A percentile compares a stretch with the other conserved stretches of the same genome.
These are phyloP conservation scores for Grosmannia huntii DNA, from an alignment of 2,329 filamentous ascomycete genomes.

Conservation along the genomic window DNA sequence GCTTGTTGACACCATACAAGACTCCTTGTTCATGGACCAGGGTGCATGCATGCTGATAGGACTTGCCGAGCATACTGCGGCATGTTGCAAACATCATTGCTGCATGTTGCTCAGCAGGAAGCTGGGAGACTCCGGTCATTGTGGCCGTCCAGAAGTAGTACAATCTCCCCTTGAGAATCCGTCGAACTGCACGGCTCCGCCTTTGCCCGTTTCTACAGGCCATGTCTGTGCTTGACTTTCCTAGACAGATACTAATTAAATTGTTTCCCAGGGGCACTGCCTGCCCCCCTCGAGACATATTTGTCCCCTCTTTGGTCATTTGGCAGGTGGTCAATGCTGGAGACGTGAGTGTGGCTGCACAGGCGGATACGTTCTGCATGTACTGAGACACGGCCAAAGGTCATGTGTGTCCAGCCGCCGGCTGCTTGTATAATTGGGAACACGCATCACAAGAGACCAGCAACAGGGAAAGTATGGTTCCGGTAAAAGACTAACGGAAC, in stretches of 20 bases:
- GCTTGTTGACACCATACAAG: slow-evolving; percentile 11
- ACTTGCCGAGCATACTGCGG: neutral
- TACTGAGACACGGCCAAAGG: neutral
- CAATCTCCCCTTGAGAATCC: neutral
- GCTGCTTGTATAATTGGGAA: neutral
- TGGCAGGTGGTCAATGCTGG: neutral
- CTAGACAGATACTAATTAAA: neutral
- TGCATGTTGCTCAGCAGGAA: neutral
- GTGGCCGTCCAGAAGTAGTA: neutral
- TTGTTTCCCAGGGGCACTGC: neutral
- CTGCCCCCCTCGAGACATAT: neutral
- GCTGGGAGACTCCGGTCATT: neutral
- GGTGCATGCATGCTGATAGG: neutral
- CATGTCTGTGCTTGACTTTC: neutral
- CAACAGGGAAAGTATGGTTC: neutral
- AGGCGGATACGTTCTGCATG: neutral
- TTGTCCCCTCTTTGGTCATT: neutral
- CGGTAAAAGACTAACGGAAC: neutral
- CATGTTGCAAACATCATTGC: neutral
- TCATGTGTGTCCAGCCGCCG: neutral
- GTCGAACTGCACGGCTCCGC: neutral
- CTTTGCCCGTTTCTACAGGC: neutral
- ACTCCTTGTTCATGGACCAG: neutral
- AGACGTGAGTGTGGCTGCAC: neutral
- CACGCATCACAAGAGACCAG: neutral